Percentiles rank a stretch among this genome's conserved stretches.
Conservation (phyloP, 2,329 filamentous ascomycete species). For the Pezicula radicicola region DNA sequence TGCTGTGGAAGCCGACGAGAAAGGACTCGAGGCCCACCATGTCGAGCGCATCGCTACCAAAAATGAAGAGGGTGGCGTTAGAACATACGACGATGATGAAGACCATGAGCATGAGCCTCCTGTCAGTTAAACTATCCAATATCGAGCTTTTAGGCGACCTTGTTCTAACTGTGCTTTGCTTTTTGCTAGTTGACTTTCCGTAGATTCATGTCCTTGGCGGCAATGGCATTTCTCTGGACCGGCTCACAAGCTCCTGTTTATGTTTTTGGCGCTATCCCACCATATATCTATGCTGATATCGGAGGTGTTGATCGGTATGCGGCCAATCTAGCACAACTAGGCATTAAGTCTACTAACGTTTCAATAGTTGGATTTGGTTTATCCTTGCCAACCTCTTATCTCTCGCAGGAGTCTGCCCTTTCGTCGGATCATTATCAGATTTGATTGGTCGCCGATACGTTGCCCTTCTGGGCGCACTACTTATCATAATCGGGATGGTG, state of each 20-base stretch:
- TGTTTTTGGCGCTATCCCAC: constrained; percentile 46
- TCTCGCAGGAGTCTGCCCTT: constrained; percentile 54
- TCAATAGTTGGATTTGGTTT: constrained; percentile 27
- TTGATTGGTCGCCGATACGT: constrained; percentile 60
- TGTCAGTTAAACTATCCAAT: constrained; percentile 26
- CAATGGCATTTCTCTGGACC: constrained; percentile 61
- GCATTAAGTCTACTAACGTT: constrained; percentile 2
- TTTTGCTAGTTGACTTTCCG: constrained; percentile 36
- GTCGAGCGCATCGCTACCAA: constrained; percentile 4
- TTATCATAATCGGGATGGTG: constrained; percentile 57
- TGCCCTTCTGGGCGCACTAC: constrained; percentile 47
- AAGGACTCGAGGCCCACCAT: neutral
- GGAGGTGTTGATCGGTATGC: constrained; percentile 42
- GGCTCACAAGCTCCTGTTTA: constrained; percentile 57
- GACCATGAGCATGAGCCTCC: constrained; percentile 43
- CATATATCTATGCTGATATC: constrained; percentile 55
- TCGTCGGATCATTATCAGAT: constrained; percentile 65
- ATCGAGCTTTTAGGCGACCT: neutral
- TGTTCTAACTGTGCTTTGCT: constrained; percentile 26
- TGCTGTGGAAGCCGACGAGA: neutral
- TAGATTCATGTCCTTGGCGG: constrained; percentile 50
- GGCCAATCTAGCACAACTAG: neutral
- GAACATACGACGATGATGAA: constrained; percentile 43
- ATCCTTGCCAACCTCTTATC: constrained; percentile 50
- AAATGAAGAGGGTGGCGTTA: constrained; percentile 30